Percentiles rank a stretch among this genome's conserved stretches.
Conservation (phyloP, 768 basidiomycete genomes). For the Boletus eberwhitei region DNA sequence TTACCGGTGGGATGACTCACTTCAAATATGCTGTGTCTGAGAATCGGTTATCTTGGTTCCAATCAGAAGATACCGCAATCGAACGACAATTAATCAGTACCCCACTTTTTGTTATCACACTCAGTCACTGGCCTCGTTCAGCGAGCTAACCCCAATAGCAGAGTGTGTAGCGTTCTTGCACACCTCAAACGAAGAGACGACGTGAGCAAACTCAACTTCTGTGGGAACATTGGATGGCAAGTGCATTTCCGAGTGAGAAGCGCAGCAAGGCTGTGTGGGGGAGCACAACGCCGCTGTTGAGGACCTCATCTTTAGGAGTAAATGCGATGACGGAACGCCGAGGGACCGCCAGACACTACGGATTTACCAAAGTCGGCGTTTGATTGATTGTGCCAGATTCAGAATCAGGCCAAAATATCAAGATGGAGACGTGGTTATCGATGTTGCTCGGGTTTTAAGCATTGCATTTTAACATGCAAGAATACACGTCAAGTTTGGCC, state of each 20-base stretch:
- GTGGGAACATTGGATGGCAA: not conserved
- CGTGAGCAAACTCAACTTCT: not conserved
- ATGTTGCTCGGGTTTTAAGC: no score
- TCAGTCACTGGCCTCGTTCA: not conserved
- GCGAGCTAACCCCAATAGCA: not conserved
- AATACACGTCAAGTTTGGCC: no score
- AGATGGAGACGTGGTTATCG: not conserved
- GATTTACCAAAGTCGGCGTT: not conserved
- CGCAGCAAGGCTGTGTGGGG: conserved; percentile 12
- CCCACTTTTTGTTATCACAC: not conserved
- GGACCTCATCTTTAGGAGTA: no score
- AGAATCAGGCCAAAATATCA: not conserved
- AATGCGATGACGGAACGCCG: not conserved
- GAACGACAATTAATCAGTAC: no score
- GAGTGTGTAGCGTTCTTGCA: not conserved
- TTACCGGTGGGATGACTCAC: conserved; percentile 20
- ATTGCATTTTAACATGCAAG: not conserved
- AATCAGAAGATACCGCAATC: conserved; percentile 3
- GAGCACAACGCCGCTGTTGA: not conserved
- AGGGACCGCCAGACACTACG: not conserved
- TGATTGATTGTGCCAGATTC: not conserved
- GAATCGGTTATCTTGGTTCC: not conserved
- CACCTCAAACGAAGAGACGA: not conserved
- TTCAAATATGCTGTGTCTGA: conserved; percentile 2
- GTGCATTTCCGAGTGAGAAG: not conserved